Base-by-base conservation (phyloP, 2,329 filamentous ascomycete genomes). In the Aspergillus novoparasiticus region DNA sequence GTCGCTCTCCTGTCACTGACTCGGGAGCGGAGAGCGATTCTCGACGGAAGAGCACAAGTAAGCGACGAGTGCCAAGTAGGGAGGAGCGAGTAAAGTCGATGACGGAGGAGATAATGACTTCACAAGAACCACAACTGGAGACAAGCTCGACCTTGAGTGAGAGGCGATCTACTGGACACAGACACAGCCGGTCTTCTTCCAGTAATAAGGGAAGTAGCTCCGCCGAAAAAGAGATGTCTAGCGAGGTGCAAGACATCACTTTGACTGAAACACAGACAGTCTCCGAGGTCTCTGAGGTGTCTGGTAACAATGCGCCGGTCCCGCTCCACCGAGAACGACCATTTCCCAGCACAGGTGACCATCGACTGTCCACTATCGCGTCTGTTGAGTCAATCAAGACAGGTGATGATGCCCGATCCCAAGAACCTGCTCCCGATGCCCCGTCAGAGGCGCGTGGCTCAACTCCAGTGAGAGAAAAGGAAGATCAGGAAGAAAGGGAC, bases 311-410 rank as follows among this genome's bases (percentile, higher is more conserved):
- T 63, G 72, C 76, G 6, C 76, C 78, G 60, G 75, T 78, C n/a
- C 76, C 78, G 19, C 70, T 82, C 36, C 74, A 75, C 34, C 75
- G 78, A 26, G 80, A 78, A 66, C 78, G 80, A 58, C 77, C 77
- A 10, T 84, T 85, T 66, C 85, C 86, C 4, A 82, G 80, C 12
- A 84, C 82, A 32, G 84, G 85, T n/a, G 80, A 69, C 51, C 79
- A 85, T 67, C 79, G 80, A 63, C 77, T 88, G 2, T 87, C 86
- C 9, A 87, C 86, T 0, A 87, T 88, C 64, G 83, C 80, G 9
- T 88, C 86, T 6, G 82, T 83, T 14, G 85, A 87, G 50, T 85
- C 84, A 1, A 76, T 85, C 62, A 78, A 75, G 34, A 78, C 78
- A 28, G 60, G 66, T 6, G 70, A 61, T 11, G 71, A 73, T 26